These are phyloP conservation scores for Dalechampia spathulata DNA, from an alignment of 441 rosid species.

Conservation along the genomic window DNA sequence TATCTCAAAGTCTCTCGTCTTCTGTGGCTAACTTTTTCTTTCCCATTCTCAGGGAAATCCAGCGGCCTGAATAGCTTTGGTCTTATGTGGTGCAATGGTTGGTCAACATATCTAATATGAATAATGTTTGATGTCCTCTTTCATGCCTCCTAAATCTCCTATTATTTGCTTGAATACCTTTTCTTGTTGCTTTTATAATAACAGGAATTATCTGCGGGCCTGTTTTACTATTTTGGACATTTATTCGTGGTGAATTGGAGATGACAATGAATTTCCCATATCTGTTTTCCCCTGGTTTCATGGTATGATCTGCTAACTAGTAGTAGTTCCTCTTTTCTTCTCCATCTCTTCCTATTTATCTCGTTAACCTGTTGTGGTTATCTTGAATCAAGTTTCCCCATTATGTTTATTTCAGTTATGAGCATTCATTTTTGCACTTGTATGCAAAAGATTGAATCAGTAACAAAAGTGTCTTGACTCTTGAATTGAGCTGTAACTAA, in stretches of 20 bases:
- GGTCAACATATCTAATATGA: slow-evolving; percentile 11
- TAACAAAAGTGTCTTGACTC: not conserved
- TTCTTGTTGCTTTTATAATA: slow-evolving; percentile 19
- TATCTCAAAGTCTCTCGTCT: slow-evolving; percentile 11
- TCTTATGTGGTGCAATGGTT: slow-evolving; percentile 99
- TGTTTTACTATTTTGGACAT: slow-evolving; percentile 73
- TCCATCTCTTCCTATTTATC: not conserved
- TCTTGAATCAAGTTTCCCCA: not conserved
- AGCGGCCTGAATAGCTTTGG: slow-evolving; percentile 98
- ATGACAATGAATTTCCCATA: slow-evolving; percentile 52
- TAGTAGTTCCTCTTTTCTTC: not conserved
- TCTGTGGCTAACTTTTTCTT: slow-evolving; percentile 12
- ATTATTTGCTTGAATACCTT: slow-evolving; percentile 7
- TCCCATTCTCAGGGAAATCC: slow-evolving; percentile 60
- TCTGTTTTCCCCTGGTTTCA: slow-evolving; percentile 65
- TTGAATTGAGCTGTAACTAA: not conserved
- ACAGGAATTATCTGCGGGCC: slow-evolving; percentile 84
- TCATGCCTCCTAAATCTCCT: not conserved
- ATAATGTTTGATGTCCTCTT: not conserved
- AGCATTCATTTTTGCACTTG: not conserved
- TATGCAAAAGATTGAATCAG: not conserved
- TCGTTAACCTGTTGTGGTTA: too few species aligned
- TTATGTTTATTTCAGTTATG: not conserved
- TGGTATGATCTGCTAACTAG: slow-evolving; percentile 42
- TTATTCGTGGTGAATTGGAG: slow-evolving; percentile 64